Conservation (phyloP, 345 rosid genomes). For the Citrus maxima region DNA sequence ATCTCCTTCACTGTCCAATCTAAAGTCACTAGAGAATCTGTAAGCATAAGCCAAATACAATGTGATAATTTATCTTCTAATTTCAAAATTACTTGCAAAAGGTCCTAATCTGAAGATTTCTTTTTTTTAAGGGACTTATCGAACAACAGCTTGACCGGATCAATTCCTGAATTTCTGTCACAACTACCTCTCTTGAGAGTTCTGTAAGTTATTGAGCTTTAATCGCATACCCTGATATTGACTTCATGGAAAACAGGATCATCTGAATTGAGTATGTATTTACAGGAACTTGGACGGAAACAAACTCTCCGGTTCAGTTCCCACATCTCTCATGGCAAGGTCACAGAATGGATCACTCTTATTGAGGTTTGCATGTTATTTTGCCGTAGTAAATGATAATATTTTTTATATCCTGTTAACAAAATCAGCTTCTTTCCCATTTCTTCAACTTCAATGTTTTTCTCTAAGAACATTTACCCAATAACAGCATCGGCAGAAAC, state of each 20-base stretch:
- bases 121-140: conserved; percentile 29
- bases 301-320: conserved; percentile 30
- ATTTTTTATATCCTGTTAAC: not conserved
- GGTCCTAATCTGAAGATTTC: not conserved
- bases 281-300: conserved; percentile 33
- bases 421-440: not conserved
- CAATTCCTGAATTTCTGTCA: conserved; percentile 41
- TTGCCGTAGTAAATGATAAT: not conserved
- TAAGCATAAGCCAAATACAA: conserved; percentile 12
- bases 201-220: conserved; percentile 29
- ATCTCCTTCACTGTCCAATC: conserved; percentile 11
- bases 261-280: not conserved
- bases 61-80: not conserved
- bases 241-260: not conserved
- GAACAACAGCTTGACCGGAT: conserved; percentile 45
- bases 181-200: conserved; percentile 31
- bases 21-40: conserved; percentile 24
- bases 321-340: conserved; percentile 20
- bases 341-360: conserved; percentile 6
- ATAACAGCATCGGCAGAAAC: conserved; percentile 41
- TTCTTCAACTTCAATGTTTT: not conserved
- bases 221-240: not conserved
- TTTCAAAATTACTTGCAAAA: not conserved
- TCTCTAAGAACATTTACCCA: not conserved
- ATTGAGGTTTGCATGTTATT: conserved; percentile 22